Evolutionary conservation across 73 alveolate species (phyloP), one percentile per base, ranked within the genome.

Genomic region (Symbiodinium pilosum): DNA sequence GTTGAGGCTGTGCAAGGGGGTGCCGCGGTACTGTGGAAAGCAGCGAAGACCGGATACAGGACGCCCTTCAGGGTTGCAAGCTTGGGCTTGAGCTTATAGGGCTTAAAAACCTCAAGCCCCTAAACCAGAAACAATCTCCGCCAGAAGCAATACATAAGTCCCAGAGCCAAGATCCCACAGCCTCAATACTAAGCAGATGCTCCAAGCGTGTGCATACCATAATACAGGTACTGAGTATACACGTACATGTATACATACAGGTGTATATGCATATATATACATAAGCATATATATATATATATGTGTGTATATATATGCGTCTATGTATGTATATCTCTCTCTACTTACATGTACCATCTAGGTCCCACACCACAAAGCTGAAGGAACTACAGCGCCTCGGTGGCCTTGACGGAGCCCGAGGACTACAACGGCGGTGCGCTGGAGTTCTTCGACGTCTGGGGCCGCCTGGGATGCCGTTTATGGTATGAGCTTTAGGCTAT

Each of bases 311-410:
- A n/a, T n/a, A n/a, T n/a, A n/a, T n/a, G n/a, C n/a, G n/a, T n/a
- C n/a, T n/a, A n/a, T n/a, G n/a, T n/a, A n/a, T n/a, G n/a, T 47
- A 47, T 47, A 47, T 14, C 6, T 47, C 6, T 47, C 6, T 47
- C 6, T 47, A 47, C 14, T 9, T 47, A 47, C 14, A 47, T 47
- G 14, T 47, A 14, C 21, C n/a, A n/a, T n/a, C n/a, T n/a, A n/a
- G 59, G 59, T 9, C 14, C 36, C 77, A 6, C 30, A 36, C 38
- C 87, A 7, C 5, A 32, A 36, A 77, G 44, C 92, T 24, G n/a
- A n/a, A 93, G 98, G 98, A 93, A 93, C 54, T 93, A 93, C 84
- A 75, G 92, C 47, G 98, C 98, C 71, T 75, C 98, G 28, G 52
- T 93, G 32, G 92, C 98, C 0, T 47, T 93, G 69, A 75, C 98